These are phyloP conservation scores for Cyclotella kingstonii DNA, from an alignment of 108 stramenopile genomes.

Conservation along the genomic window DNA sequence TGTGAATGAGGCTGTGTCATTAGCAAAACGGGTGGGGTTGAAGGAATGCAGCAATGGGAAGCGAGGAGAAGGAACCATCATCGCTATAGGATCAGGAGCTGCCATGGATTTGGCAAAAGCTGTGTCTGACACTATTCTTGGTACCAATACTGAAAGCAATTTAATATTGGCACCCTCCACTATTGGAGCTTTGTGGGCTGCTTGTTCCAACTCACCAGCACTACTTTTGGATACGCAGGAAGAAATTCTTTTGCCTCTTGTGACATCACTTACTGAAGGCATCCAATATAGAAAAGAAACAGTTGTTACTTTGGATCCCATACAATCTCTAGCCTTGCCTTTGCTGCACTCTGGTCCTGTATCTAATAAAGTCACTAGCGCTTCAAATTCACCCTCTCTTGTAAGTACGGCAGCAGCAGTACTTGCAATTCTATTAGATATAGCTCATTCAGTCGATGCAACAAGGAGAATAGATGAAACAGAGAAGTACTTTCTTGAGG, in stretches of 20 bases:
- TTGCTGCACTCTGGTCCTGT: constrained; percentile 27
- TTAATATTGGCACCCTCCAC: constrained; percentile 64
- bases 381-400: constrained; percentile 18
- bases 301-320: constrained; percentile 43
- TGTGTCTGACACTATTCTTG: constrained; percentile 28
- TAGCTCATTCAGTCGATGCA: constrained; percentile 24
- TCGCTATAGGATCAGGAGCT: constrained; percentile 66
- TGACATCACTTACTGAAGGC: constrained; percentile 2
- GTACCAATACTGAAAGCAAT: constrained; percentile 1
- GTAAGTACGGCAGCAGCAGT: constrained; percentile 36
- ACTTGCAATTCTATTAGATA: constrained; percentile 33
- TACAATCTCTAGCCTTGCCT: constrained; percentile 33
- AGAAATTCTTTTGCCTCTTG: constrained; percentile 59
- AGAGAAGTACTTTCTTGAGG: background rate
- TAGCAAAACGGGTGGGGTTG: constrained; percentile 34
- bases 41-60: constrained; percentile 10
- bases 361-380: constrained; percentile 17
- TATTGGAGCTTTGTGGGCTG: constrained; percentile 50
- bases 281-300: constrained; percentile 12
- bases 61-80: constrained; percentile 21
- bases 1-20: constrained; percentile 29
- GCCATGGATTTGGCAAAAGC: constrained; percentile 80
- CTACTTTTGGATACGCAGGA: constrained; percentile 59
- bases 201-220: constrained; percentile 49
- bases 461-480: background rate